Base-by-base conservation (phyloP, 805 yeast genomes). In the Candida tallmaniae region DNA sequence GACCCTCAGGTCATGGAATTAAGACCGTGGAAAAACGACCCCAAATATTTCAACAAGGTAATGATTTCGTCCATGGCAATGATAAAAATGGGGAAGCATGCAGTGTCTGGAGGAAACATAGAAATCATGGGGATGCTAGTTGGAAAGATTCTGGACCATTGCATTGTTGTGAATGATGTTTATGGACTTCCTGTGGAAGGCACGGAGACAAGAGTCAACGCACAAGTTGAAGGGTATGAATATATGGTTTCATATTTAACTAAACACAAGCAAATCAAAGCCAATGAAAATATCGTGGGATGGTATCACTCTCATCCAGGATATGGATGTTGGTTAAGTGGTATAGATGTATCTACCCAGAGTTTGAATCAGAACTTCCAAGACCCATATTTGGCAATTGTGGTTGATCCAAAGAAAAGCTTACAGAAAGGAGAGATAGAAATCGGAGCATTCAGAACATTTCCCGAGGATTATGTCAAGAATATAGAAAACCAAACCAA, bases 261-360 rank as follows among this genome's bases (percentile, higher is more conserved):
- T 35, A 63, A 70, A 27, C 39, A 41, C 25, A 32, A 36, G 10
- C 27, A 36, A 23, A 55, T 75, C 41, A 74, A 74, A 50, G 57
- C 62, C 17, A 44, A 52, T n/a, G 72, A 83, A 42, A 74, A 83
- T 46, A 83, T 90, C 15, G 85, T 93, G 11, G 98, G 98, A 7
- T 90, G 98, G 98, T 90, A 93, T 59, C 97, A 70, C 58, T 87
- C 90, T 4, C 98, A 90, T 57, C 98, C 98, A 0, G 96, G 96
- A 0, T 90, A 88, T 56, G 97, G 96, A 12, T 89, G 97, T 56
- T 90, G 97, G 96, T 60, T 90, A 28, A 80, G 93, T 35, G 94
- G 93, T 4, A 87, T 90, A 25, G 97, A 90, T 58, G 95, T 93
- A 22, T 80, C 84, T 29, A 90, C 97, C 0, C 97, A 90, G 54